Conservation (phyloP, 441 rosid genomes). For the Gossypium davidsonii region DNA sequence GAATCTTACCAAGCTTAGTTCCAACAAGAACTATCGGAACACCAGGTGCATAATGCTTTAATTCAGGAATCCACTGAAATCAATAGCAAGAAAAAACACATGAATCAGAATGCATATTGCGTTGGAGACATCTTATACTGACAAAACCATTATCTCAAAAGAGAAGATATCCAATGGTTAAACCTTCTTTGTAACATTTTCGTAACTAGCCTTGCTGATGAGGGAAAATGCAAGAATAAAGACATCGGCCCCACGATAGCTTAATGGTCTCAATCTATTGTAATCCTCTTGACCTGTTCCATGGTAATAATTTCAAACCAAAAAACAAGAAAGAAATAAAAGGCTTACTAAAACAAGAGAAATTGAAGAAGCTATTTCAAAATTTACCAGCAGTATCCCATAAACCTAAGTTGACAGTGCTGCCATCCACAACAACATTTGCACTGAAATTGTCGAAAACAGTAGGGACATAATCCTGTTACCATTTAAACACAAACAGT, state of each 20-base stretch:
- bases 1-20: slow-evolving; percentile 60
- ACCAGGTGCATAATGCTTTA: slow-evolving; percentile 77
- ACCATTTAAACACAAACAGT: slow-evolving; percentile 6
- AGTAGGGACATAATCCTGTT: slow-evolving; percentile 78
- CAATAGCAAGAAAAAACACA: slow-evolving; percentile 8
- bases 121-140: background rate
- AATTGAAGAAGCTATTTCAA: background rate
- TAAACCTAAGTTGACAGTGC: slow-evolving; percentile 64
- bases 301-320: slow-evolving; percentile 15
- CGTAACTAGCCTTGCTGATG: slow-evolving; percentile 86
- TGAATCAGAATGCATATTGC: slow-evolving; percentile 11
- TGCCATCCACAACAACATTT: slow-evolving; percentile 77
- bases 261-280: slow-evolving; percentile 64
- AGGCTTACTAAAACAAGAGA: background rate
- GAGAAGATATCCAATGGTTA: background rate
- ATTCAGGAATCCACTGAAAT: slow-evolving; percentile 81
- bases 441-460: slow-evolving; percentile 87
- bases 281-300: slow-evolving; percentile 76
- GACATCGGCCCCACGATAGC: slow-evolving; percentile 79
- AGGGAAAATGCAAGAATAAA: slow-evolving; percentile 80
- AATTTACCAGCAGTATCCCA: slow-evolving; percentile 78
- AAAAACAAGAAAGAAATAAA: background rate
- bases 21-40: slow-evolving; percentile 81
- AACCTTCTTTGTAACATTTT: slow-evolving; percentile 82
- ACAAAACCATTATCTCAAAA: slow-evolving; percentile 3